These are phyloP conservation scores for Petunia hybrid DNA, from an alignment of 305 asterid species.

Conservation along the genomic window DNA sequence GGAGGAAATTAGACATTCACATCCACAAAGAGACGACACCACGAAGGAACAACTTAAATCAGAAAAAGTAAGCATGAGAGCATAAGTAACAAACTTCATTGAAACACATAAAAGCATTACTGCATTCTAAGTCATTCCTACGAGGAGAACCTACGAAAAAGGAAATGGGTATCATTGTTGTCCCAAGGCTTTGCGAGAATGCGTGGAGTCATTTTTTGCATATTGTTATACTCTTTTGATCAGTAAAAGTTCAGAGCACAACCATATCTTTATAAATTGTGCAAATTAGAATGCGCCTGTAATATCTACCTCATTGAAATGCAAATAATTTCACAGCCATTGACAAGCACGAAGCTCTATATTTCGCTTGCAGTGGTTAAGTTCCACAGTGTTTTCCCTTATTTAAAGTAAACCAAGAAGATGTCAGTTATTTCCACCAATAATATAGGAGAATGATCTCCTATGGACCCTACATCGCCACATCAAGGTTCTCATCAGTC, in stretches of 20 bases:
- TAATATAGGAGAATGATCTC: neutral
- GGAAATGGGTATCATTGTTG: neutral
- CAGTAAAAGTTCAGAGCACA: no score
- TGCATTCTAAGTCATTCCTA: neutral
- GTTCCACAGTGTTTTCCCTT: neutral
- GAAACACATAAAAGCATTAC: neutral
- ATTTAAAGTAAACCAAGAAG: neutral
- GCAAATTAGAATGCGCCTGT: neutral
- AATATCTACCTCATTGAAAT: neutral
- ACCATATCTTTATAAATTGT: neutral
- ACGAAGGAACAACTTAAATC: neutral
- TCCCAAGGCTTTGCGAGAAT: neutral
- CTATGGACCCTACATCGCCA: neutral
- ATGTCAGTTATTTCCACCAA: neutral
- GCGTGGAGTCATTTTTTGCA: no score
- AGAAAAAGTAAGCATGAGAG: neutral
- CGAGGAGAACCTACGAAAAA: neutral
- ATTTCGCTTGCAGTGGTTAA: neutral
- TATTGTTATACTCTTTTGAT: no score
- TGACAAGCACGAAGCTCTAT: neutral
- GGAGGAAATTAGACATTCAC: neutral
- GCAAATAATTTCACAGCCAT: neutral
- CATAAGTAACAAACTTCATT: neutral
- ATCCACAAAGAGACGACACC: neutral
- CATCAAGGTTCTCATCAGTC: neutral